Percentiles rank a stretch among this genome's conserved stretches.
These are phyloP conservation scores for Lachnellula hyalina DNA, from an alignment of 2,329 filamentous ascomycete genomes.

Conservation along the genomic window DNA sequence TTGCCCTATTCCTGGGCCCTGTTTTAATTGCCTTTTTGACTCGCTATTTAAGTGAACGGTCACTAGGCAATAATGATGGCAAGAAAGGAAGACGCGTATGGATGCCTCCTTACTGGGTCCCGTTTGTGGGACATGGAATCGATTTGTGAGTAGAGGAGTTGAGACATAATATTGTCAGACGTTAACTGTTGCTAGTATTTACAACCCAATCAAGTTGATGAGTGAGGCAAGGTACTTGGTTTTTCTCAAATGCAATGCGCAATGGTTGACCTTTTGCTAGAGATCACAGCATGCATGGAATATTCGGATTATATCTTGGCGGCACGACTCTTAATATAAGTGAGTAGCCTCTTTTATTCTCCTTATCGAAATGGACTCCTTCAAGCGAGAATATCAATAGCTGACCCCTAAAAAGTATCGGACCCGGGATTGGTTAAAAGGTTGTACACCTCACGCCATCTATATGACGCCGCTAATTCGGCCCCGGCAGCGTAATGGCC, in stretches of 20 bases:
- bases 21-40: constrained; percentile 21
- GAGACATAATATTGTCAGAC: constrained; percentile 32
- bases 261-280: constrained; percentile 12
- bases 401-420: constrained; percentile 16
- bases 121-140: constrained; percentile 49
- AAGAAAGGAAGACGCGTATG: constrained; percentile 35
- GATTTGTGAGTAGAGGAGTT: constrained; percentile 36
- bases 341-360: constrained; percentile 8
- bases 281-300: constrained; percentile 23
- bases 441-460: constrained; percentile 4
- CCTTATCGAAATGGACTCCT: neutral
- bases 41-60: constrained; percentile 21
- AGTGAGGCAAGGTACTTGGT: constrained; percentile 17
- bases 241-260: neutral
- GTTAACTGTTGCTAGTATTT: constrained; percentile 13
- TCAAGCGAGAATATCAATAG: neutral
- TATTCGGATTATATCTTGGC: constrained; percentile 27
- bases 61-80: constrained; percentile 1
- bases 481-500: constrained; percentile 16
- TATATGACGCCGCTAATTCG: constrained; percentile 5
- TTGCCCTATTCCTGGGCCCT: constrained; percentile 18
- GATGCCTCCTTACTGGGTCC: constrained; percentile 54
- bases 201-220: constrained; percentile 22
- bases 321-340: constrained; percentile 24
- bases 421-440: constrained; percentile 20